phyloP scores from a whole-genome alignment of 2,329 filamentous ascomycete species.

The Alternaria sp. region DNA sequence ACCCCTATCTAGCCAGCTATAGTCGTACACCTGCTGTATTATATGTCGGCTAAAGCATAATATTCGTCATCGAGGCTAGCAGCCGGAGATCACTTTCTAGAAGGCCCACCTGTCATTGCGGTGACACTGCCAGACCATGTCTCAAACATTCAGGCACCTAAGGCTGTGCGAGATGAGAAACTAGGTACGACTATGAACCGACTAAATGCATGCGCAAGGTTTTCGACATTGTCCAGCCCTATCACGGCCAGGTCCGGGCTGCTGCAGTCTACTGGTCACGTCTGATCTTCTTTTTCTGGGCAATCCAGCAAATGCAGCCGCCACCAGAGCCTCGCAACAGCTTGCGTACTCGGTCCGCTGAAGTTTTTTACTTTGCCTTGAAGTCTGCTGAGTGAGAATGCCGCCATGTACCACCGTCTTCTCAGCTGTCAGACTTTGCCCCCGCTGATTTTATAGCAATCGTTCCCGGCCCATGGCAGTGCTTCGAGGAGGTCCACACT shows the following conservation, averaged over 20 bases:
- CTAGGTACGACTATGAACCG: constrained; percentile 7
- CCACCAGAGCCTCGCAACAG: constrained; percentile 14
- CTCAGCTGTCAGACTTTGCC: constrained; percentile 24
- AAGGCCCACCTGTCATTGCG: constrained; percentile 15
- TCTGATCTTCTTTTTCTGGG: constrained; percentile 27
- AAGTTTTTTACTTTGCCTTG: constrained; percentile 16
- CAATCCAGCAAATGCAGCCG: constrained; percentile 27
- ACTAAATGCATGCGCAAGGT: constrained; percentile 17
- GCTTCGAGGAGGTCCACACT: constrained; percentile 15
- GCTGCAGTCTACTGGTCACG: constrained; percentile 31
- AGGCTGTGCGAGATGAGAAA: constrained; percentile 4
- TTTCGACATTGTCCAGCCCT: constrained; percentile 21
- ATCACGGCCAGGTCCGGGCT: constrained; percentile 26
- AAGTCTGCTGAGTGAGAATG: constrained; percentile 26
- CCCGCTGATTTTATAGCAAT: constrained; percentile 24
- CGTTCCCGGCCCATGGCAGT: constrained; percentile 16
- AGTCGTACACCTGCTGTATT: constrained; percentile 15
- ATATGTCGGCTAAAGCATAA: constrained; percentile 29
- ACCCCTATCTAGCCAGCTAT: constrained; percentile 26
- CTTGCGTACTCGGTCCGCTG: constrained; percentile 12
- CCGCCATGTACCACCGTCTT: constrained; percentile 18
- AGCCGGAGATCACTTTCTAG: constrained; percentile 16
- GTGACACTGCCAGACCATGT: constrained; percentile 1
- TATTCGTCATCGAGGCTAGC: constrained; percentile 35
- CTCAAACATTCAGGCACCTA: constrained; percentile 8